phyloP scores from a whole-genome alignment of 345 rosid genomes.

The Combretum micranthum region DNA sequence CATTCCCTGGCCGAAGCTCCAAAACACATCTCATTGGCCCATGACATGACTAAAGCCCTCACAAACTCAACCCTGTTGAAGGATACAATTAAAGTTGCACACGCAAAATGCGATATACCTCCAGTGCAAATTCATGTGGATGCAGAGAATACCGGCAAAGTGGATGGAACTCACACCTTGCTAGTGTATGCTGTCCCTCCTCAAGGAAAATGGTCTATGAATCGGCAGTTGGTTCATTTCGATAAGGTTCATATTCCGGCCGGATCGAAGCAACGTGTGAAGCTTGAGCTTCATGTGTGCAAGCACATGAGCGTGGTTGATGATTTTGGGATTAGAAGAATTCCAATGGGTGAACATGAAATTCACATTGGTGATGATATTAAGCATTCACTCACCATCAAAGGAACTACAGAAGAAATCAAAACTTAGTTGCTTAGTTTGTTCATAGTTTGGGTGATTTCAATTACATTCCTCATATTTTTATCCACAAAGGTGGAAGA shows the following conservation, averaged over 20 bases:
- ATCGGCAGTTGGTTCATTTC: constrained; percentile 63
- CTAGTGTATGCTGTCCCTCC: constrained; percentile 64
- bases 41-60: constrained; percentile 22
- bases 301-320: constrained; percentile 78
- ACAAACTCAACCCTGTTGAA: constrained; percentile 29
- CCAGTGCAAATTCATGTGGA: constrained; percentile 43
- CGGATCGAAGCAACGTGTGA: constrained; percentile 40
- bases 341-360: constrained; percentile 75
- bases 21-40: constrained; percentile 26
- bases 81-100: constrained; percentile 37
- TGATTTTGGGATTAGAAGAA: constrained; percentile 66
- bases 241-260: constrained; percentile 57
- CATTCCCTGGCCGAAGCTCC: constrained; percentile 44
- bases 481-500: too few species aligned
- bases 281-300: constrained; percentile 53
- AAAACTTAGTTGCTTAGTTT: constrained; percentile 14
- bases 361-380: constrained; percentile 63
- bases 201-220: constrained; percentile 31
- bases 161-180: constrained; percentile 74
- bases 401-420: constrained; percentile 32
- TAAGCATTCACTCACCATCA: constrained; percentile 70
- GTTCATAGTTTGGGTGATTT: too few species aligned
- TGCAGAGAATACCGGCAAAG: constrained; percentile 55
- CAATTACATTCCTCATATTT: too few species aligned
- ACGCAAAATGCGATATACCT: constrained; percentile 44